A percentile compares a stretch with the other conserved stretches of the same genome.
Conservation (phyloP, 2,329 filamentous ascomycete species). For the Pestalotiopsis sp. region DNA sequence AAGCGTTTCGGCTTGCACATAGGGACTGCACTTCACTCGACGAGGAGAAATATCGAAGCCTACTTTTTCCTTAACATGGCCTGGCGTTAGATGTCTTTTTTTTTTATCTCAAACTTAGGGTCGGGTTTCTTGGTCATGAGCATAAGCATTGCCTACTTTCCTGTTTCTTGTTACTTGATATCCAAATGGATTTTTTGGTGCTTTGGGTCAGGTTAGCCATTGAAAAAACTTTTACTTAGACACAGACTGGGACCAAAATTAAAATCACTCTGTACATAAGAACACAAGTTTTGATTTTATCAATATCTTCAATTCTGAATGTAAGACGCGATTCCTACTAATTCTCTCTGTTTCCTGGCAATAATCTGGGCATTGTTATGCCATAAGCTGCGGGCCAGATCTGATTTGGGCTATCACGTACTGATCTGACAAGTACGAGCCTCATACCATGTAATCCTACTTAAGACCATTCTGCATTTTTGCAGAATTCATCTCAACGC, state of each 20-base stretch:
- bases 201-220: neutral
- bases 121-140: neutral
- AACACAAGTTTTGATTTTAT: neutral
- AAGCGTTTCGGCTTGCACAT: neutral
- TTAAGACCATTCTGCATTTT: neutral
- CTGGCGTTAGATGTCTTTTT: neutral
- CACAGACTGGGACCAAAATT: neutral
- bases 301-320: neutral
- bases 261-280: neutral
- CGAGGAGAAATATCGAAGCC: neutral
- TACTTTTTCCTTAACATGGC: constrained; percentile 6
- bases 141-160: constrained; percentile 5
- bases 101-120: neutral
- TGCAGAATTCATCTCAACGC: neutral
- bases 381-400: neutral
- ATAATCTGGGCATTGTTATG: neutral
- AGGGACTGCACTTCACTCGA: neutral
- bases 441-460: neutral
- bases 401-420: neutral
- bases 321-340: neutral
- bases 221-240: neutral
- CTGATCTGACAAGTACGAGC: neutral
- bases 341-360: neutral
- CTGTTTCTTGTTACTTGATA: neutral
- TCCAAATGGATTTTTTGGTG: neutral